Percentiles rank a stretch among this genome's conserved stretches.
phyloP scores from a whole-genome alignment of 352 stramenopile species.

The Blastocystis sp. region DNA sequence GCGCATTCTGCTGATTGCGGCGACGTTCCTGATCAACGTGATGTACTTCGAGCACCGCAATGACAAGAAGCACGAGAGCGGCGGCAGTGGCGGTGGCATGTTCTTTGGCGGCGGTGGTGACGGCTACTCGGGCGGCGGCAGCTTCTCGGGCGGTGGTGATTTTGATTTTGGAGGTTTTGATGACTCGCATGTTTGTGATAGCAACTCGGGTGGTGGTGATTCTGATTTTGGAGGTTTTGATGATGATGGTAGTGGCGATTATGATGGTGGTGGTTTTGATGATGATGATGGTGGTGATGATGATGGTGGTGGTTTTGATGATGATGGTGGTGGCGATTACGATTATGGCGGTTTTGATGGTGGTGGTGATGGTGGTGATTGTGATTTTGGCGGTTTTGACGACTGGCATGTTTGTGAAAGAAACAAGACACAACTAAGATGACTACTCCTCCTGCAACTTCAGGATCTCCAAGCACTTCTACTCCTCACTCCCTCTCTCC shows the following conservation, averaged over 20 bases:
- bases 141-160: background rate
- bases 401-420: background rate
- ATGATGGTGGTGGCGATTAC: background rate
- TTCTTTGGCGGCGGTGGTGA: background rate
- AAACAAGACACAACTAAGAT: background rate
- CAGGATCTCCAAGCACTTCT: constrained; percentile 8
- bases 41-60: constrained; percentile 60
- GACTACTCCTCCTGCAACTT: constrained; percentile 21
- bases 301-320: background rate
- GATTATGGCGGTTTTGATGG: background rate
- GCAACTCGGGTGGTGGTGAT: background rate
- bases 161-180: background rate
- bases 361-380: background rate
- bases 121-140: background rate
- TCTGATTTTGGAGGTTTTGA: background rate
- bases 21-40: constrained; percentile 61
- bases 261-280: background rate
- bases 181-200: background rate
- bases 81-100: background rate
- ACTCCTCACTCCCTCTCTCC: background rate
- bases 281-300: background rate
- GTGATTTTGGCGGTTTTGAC: background rate
- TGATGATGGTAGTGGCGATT: background rate
- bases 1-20: constrained; percentile 38
- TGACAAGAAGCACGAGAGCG: background rate